A percentile compares a stretch with the other conserved stretches of the same genome.
Evolutionary conservation across 2,329 filamentous ascomycete species (phyloP).

Genomic region (Fusarium sp.): DNA sequence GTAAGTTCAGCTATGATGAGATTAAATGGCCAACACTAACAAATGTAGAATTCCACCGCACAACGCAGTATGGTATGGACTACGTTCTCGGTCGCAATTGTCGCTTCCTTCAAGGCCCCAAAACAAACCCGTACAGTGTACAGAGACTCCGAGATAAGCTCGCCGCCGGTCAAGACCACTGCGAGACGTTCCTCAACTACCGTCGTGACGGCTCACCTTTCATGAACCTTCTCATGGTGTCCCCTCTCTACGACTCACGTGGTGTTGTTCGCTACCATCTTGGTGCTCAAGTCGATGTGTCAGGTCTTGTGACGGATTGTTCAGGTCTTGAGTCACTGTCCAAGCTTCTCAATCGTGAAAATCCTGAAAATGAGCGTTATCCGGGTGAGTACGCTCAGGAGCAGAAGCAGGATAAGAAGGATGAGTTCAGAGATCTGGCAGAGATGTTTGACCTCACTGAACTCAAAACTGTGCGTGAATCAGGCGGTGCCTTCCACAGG

Average conservation of each 20-base stretch:
- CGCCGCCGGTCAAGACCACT: slow-evolving; percentile 73
- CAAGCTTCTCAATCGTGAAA: slow-evolving; percentile 53
- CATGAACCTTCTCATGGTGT: slow-evolving; percentile 81
- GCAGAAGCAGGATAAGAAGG: slow-evolving; percentile 47
- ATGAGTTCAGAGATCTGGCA: slow-evolving; percentile 73
- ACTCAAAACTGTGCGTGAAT: slow-evolving; percentile 70
- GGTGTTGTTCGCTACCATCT: slow-evolving; percentile 75
- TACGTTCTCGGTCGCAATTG: slow-evolving; percentile 82
- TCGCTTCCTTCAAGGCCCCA: slow-evolving; percentile 80
- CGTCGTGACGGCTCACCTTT: slow-evolving; percentile 81
- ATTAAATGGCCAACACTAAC: background rate
- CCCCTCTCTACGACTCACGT: slow-evolving; percentile 74
- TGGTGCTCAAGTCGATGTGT: slow-evolving; percentile 78
- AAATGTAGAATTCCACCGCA: slow-evolving; percentile 73
- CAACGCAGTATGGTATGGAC: slow-evolving; percentile 78
- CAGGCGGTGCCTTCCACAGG: slow-evolving; percentile 71
- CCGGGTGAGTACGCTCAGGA: slow-evolving; percentile 21
- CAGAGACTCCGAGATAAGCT: slow-evolving; percentile 71
- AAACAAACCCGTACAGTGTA: slow-evolving; percentile 72
- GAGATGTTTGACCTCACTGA: slow-evolving; percentile 78
- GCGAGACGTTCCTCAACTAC: slow-evolving; percentile 81
- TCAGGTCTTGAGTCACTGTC: slow-evolving; percentile 72
- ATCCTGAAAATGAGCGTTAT: slow-evolving; percentile 45
- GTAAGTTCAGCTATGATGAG: slow-evolving; percentile 52
- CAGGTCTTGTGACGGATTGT: slow-evolving; percentile 73